Conservation (phyloP, 2,329 filamentous ascomycete genomes). For the Aspergillus candidus region DNA sequence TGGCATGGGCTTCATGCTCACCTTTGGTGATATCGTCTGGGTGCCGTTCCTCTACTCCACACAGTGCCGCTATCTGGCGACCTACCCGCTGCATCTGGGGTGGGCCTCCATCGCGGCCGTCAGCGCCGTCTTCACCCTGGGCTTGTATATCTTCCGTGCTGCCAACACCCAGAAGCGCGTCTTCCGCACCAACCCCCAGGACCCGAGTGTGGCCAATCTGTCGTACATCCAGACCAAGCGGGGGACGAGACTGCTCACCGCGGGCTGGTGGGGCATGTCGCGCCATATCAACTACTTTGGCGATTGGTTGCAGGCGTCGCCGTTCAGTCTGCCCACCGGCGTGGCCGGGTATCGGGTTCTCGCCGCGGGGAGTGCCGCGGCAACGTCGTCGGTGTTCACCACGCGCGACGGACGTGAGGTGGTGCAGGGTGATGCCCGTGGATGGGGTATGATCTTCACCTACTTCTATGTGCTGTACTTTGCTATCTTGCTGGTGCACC, state of each 20-base stretch:
- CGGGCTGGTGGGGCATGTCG: slow-evolving; percentile 85
- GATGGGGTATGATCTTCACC: slow-evolving; percentile 76
- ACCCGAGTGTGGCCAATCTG: slow-evolving; percentile 70
- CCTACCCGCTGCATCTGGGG: slow-evolving; percentile 70
- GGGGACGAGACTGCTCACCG: slow-evolving; percentile 70
- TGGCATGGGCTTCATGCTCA: slow-evolving; percentile 87
- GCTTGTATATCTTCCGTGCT: slow-evolving; percentile 79
- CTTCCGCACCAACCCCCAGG: slow-evolving; percentile 79
- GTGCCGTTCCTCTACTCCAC: slow-evolving; percentile 79
- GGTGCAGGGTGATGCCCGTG: slow-evolving; percentile 28
- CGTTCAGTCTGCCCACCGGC: slow-evolving; percentile 77
- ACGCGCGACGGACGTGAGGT: slow-evolving; percentile 45
- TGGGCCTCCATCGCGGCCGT: slow-evolving; percentile 57
- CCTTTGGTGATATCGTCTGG: slow-evolving; percentile 86
- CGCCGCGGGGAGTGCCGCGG: slow-evolving; percentile 4
- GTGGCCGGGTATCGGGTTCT: slow-evolving; percentile 69
- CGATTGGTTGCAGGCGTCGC: slow-evolving; percentile 87
- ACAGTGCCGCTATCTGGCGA: slow-evolving; percentile 73
- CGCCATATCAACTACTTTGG: slow-evolving; percentile 91
- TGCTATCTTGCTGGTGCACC: slow-evolving; percentile 72
- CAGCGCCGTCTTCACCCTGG: slow-evolving; percentile 59
- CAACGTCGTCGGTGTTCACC: slow-evolving; percentile 32
- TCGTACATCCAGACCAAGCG: slow-evolving; percentile 75
- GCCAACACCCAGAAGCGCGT: slow-evolving; percentile 86
- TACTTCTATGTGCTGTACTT: slow-evolving; percentile 94